These are phyloP conservation scores for Suillus lakei DNA, from an alignment of 768 basidiomycete genomes.

Conservation along the genomic window DNA sequence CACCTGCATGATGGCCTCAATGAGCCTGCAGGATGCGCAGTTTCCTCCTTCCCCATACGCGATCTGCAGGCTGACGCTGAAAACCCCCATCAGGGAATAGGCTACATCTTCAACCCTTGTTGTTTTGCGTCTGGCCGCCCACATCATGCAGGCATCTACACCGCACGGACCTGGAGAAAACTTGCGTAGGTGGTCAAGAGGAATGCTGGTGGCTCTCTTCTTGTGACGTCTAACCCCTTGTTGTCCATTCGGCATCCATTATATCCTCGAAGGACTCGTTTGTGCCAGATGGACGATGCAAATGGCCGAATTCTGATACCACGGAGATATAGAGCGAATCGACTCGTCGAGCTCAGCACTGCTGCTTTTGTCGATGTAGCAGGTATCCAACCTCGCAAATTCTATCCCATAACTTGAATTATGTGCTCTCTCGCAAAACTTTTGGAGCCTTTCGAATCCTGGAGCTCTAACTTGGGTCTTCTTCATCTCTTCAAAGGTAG, in stretches of 20 bases:
- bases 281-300: neutral
- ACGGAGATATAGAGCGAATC: neutral
- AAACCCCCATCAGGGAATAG: neutral
- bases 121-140: neutral
- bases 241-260: neutral
- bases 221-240: neutral
- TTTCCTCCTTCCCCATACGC: neutral
- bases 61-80: neutral
- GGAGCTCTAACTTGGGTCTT: neutral
- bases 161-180: neutral
- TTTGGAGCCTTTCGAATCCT: neutral
- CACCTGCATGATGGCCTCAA: neutral
- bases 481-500: neutral
- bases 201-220: neutral
- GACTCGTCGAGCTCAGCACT: neutral
- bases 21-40: neutral
- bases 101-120: neutral
- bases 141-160: neutral
- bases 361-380: neutral
- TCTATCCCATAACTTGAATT: neutral
- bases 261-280: neutral
- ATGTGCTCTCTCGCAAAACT: neutral
- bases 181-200: neutral
- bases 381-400: neutral
- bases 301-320: neutral